A percentile compares a stretch with the other conserved stretches of the same genome.
These are phyloP conservation scores for Diaporthe destruens DNA, from an alignment of 2,329 filamentous ascomycete species.

Conservation along the genomic window DNA sequence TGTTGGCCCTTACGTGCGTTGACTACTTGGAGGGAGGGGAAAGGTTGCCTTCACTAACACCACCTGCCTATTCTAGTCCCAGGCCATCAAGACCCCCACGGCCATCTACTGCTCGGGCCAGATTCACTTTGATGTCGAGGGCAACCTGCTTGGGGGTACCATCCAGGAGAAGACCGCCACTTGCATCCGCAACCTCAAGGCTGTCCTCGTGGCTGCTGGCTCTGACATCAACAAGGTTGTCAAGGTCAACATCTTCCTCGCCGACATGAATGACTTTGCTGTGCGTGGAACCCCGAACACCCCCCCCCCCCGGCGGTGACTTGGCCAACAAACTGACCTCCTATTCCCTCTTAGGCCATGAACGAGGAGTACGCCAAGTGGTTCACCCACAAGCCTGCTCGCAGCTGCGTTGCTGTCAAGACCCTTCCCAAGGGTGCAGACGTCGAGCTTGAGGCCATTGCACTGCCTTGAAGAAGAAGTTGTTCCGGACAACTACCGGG, in stretches of 20 bases:
- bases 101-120: conserved; percentile 76
- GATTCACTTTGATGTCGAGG: conserved; percentile 75
- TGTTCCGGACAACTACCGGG: neutral
- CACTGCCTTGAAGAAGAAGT: conserved; percentile 67
- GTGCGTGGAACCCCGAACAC: conserved; percentile 51
- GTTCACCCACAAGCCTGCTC: conserved; percentile 86
- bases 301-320: too few relatives aligned
- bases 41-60: conserved; percentile 21
- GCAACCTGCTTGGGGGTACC: conserved; percentile 68
- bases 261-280: conserved; percentile 90
- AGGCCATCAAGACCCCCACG: conserved; percentile 74
- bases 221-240: conserved; percentile 84
- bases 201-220: conserved; percentile 85
- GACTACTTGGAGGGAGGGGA: neutral
- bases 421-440: conserved; percentile 87
- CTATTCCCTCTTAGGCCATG: conserved; percentile 69
- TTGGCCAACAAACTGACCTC: neutral
- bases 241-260: conserved; percentile 92
- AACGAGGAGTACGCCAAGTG: conserved; percentile 88
- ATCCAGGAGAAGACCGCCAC: conserved; percentile 74
- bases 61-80: conserved; percentile 60
- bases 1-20: conserved; percentile 72
- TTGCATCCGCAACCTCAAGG: conserved; percentile 82
- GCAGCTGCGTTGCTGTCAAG: conserved; percentile 91
- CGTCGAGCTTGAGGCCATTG: conserved; percentile 92